Evolutionary conservation across 2,329 filamentous ascomycete species (phyloP), one percentile per base, ranked within the genome.

Genomic region (Aspergillus eucalypticola): DNA sequence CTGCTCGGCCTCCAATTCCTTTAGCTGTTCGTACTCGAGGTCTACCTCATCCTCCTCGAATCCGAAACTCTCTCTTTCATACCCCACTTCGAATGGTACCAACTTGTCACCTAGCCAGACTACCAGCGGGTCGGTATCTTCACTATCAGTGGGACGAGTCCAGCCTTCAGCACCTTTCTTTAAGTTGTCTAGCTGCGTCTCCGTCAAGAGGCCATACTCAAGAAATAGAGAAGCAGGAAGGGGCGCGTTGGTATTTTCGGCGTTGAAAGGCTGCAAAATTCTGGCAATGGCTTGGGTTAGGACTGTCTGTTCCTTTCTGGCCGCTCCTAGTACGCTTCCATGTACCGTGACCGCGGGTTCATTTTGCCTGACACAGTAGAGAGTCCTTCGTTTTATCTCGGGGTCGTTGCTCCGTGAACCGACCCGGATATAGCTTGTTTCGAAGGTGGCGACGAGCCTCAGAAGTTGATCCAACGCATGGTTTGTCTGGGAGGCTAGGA

Each of bases 401-500:
- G 80, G 76, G 61, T 90, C 88, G 54, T 86, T 84, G 17, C 89
- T 90, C 29, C 90, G 84, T 2, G 88, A 87, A 44, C 92, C 92
- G 8, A 91, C 76, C 8, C 88, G 84, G 52, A 89, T 77, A 59
- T 92, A 87, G 1, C 85, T 82, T 0, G 77, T 73, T 66, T 89
- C 87, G 65, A 89, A 89, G 5, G 78, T 70, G 1, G 86, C 79
- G 15, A 92, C 81, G 57, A 88, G 85, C 1, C 79, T 77, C 0
- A 96, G 79, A 0, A 97, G 80, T 70, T 96, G 92, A 67, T 97
- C 92, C 0, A 96, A 78, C 0, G 92, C 92, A 74, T 96, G 92
- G 60, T 97, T 97, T 0, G 92, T 97, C 68, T 96, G 92, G 7
- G 91, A 92, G 0, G 92, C 85, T 3, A 96, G 81, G 19, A 96